Evolutionary conservation across 2,329 filamentous ascomycete species (phyloP), one percentile per base, ranked within the genome.

Genomic region (Lasiodiplodia sp.): DNA sequence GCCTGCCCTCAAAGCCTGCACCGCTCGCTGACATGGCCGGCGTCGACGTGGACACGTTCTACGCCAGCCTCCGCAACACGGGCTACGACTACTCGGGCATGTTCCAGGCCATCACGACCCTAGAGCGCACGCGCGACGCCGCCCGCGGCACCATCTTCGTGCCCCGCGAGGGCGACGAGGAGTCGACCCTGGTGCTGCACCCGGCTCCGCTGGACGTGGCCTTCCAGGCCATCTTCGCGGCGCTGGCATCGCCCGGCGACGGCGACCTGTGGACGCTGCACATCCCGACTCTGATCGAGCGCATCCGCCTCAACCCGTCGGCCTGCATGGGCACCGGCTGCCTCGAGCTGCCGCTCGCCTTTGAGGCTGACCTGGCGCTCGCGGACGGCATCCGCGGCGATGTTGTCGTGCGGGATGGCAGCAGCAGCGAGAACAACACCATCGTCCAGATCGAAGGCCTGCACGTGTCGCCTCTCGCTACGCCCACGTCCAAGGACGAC

Each of bases 181-280:
- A n/a, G 2, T 12, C 44, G 2, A 28, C 25, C 2, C 25, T 38
- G 21, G 47, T 55, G 40, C 51, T 37, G 5, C 76, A 80, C 65
- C 78, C 78, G 1, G 73, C 71, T 0, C 51, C 69, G 12, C 68
- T 80, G 1, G 79, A 81, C 57, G 73, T 71, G 18, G 75, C 75
- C 0, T 70, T 81, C 16, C 79, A 81, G 58, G 70, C 73, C 1
- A 69, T 75, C 21, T 53, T 79, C 23, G 71, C 73, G 1, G 78
- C 79, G 1, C 72, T 72, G 56, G 71, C 70, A 23, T 75, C 72
- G 21, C 79, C 79, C 1, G 69, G 31, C 10, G 76, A 79, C 69
- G 74, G 71, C 18, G 64, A 72, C 23, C 60, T 78, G 40, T 70
- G 75, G 58, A 40, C 72, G 31, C 58, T 74, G n/a, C 71, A 74